Evolutionary conservation across 2,329 filamentous ascomycete genomes (phyloP).

Genomic region (Alternaria ventricosa): DNA sequence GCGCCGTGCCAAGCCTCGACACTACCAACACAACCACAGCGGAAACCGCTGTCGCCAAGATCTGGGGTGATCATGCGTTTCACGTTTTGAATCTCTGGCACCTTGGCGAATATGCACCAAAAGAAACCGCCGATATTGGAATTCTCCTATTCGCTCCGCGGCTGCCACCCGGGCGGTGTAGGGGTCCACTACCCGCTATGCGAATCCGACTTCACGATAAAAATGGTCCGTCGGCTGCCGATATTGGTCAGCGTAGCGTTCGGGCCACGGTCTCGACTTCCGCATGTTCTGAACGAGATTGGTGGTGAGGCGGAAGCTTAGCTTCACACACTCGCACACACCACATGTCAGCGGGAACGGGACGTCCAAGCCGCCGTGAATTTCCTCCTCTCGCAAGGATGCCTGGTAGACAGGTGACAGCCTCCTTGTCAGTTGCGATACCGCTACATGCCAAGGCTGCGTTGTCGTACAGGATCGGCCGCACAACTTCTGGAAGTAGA

Average conservation of each 20-base stretch:
- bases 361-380: background rate
- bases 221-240: background rate
- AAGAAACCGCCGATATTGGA: background rate
- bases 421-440: background rate
- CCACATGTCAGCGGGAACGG: background rate
- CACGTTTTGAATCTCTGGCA: constrained; percentile 5
- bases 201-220: background rate
- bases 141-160: background rate
- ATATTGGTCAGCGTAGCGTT: background rate
- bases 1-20: constrained; percentile 12
- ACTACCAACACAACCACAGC: constrained; percentile 1
- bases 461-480: background rate
- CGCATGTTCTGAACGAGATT: background rate
- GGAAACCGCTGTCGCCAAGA: constrained; percentile 16
- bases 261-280: background rate
- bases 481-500: background rate
- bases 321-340: background rate
- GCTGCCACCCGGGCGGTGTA: background rate
- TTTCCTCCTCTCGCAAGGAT: background rate
- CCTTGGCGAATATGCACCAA: constrained; percentile 5
- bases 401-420: background rate
- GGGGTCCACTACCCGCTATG: background rate
- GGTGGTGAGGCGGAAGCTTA: background rate
- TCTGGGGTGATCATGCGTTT: constrained; percentile 18
- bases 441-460: background rate